Percentiles rank a stretch among this genome's conserved stretches.
These are phyloP conservation scores for Myxozyma geophila DNA, from an alignment of 805 yeast genomes.

Conservation along the genomic window DNA sequence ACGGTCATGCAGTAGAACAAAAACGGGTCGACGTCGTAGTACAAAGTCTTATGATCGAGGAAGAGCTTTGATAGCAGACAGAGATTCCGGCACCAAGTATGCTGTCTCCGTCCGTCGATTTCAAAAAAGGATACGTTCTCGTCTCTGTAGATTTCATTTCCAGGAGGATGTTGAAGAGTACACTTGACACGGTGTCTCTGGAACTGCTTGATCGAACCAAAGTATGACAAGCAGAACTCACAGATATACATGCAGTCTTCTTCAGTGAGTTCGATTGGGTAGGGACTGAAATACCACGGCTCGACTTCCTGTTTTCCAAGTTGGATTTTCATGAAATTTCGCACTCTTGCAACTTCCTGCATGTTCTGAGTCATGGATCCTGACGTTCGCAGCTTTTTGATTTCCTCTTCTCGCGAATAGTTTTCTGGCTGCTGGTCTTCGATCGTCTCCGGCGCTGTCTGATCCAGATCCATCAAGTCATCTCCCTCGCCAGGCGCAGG, in stretches of 20 bases:
- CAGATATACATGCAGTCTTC: constrained; percentile 88
- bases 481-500: constrained; percentile 43
- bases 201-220: constrained; percentile 87
- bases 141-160: constrained; percentile 95
- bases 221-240: constrained; percentile 86
- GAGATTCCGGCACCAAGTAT: constrained; percentile 96
- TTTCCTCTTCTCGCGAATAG: constrained; percentile 85
- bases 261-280: constrained; percentile 92
- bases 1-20: constrained; percentile 94
- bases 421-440: constrained; percentile 56
- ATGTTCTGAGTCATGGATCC: constrained; percentile 96
- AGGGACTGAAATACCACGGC: constrained; percentile 99
- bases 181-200: constrained; percentile 89
- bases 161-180: constrained; percentile 94
- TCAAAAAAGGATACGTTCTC: constrained; percentile 93
- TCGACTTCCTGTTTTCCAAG: constrained; percentile 92
- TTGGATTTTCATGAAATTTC: constrained; percentile 76
- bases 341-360: constrained; percentile 84
- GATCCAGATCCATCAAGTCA: constrained; percentile 83
- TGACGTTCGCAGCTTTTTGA: constrained; percentile 86
- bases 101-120: constrained; percentile 93
- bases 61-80: constrained; percentile 89
- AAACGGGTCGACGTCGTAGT: constrained; percentile 98
- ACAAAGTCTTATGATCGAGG: constrained; percentile 92
- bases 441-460: constrained; percentile 80